Conservation (phyloP, 2,329 filamentous ascomycete genomes). For the Lecanoromycetidae sp. region DNA sequence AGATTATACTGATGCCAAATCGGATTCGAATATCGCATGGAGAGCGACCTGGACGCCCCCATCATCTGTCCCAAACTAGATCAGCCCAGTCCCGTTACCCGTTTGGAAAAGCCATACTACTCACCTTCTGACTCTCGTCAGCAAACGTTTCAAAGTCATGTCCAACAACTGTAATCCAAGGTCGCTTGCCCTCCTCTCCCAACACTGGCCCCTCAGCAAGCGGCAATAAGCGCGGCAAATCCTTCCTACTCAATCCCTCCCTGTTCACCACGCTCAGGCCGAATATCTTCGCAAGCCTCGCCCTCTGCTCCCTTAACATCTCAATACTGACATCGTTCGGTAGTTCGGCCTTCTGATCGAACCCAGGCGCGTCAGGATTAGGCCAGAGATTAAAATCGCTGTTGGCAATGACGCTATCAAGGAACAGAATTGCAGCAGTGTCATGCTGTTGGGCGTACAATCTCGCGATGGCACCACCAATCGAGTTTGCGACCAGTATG, state of each 20-base stretch:
- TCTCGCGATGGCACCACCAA: constrained; percentile 41
- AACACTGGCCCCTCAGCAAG: constrained; percentile 32
- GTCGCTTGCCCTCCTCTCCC: constrained; percentile 26
- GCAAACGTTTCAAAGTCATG: constrained; percentile 44
- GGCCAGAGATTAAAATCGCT: constrained; percentile 45
- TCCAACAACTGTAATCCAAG: constrained; percentile 39
- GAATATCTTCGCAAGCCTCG: constrained; percentile 31
- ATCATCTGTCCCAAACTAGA: no score
- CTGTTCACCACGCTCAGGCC: constrained; percentile 38
- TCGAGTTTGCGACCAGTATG: constrained; percentile 40
- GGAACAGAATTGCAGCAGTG: constrained; percentile 38
- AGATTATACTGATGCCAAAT: constrained; percentile 44
- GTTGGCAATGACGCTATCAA: constrained; percentile 49
- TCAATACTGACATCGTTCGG: constrained; percentile 29
- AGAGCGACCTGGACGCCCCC: no score
- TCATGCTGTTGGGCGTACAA: constrained; percentile 40
- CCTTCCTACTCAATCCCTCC: constrained; percentile 39
- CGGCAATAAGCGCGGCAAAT: constrained; percentile 34
- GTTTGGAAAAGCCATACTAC: constrained; percentile 24
- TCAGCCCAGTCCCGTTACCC: no score
- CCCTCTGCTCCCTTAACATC: constrained; percentile 26
- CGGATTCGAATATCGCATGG: constrained; percentile 41
- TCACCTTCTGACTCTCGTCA: constrained; percentile 32
- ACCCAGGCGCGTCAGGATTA: constrained; percentile 38
- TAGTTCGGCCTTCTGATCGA: constrained; percentile 32